phyloP scores from a whole-genome alignment of 148 eudicot genomes.

The Amaranthus palmeri region DNA sequence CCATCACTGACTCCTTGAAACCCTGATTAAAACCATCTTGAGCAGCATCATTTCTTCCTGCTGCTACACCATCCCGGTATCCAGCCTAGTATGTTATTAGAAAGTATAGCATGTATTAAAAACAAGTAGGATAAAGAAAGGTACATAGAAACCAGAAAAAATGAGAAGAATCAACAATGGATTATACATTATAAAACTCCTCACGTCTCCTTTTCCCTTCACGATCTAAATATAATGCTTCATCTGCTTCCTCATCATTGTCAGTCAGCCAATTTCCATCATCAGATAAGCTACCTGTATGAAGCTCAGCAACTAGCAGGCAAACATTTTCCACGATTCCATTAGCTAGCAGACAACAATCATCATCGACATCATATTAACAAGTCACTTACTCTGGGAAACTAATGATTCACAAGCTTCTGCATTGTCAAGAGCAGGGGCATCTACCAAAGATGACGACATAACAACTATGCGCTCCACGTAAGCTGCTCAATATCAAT shows the following conservation, averaged over 20 bases:
- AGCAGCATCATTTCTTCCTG: slow-evolving; percentile 70
- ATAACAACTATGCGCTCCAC: slow-evolving; percentile 16
- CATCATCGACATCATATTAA: neutral
- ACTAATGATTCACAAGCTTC: slow-evolving; percentile 9
- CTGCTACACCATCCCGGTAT: slow-evolving; percentile 74
- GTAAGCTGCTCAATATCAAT: neutral
- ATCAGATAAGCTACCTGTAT: slow-evolving; percentile 29
- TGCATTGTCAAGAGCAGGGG: slow-evolving; percentile 7
- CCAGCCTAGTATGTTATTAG: slow-evolving; percentile 48
- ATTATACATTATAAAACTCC: slow-evolving; percentile 62
- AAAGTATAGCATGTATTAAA: slow-evolving; percentile 2
- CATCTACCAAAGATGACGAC: slow-evolving; percentile 6
- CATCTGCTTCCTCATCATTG: slow-evolving; percentile 40
- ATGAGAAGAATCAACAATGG: neutral
- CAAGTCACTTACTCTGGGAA: slow-evolving; percentile 7
- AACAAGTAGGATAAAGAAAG: neutral
- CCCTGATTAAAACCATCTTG: slow-evolving; percentile 86
- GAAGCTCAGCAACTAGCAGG: slow-evolving; percentile 25
- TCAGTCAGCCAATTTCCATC: slow-evolving; percentile 52
- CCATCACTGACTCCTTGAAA: slow-evolving; percentile 60
- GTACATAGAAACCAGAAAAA: neutral
- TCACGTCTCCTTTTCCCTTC: slow-evolving; percentile 76
- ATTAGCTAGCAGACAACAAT: neutral
- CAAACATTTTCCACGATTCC: neutral
- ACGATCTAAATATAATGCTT: slow-evolving; percentile 54